Evolutionary conservation across 2,329 filamentous ascomycete species (phyloP), one percentile per base, ranked within the genome.

Genomic region (Monosporascus sp.): DNA sequence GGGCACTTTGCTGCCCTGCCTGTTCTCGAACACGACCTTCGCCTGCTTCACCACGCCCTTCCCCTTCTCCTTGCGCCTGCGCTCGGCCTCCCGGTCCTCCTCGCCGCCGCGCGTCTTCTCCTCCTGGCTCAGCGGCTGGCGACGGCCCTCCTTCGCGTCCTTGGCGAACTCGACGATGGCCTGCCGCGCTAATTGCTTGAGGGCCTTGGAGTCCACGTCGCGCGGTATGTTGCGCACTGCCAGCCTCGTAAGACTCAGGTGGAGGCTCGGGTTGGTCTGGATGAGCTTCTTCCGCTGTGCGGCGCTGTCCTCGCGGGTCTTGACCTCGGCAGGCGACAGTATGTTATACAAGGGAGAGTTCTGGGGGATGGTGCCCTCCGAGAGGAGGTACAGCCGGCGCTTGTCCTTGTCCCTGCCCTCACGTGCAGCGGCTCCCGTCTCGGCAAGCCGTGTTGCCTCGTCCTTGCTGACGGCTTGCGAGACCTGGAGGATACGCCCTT

Each of bases 81-180:
- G 83, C 66, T 99, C 94, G 3, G 90, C 88, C 55, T 89, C 85
- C 62, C 82, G 85, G 77, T 92, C 92, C 48, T 88, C 86, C 35
- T 89, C 86, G 11, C 88, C 88, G 49, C 90, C 91, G 41, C 94
- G 85, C 17, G 82, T 76, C 50, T 89, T 80, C 69, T 99, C 95
- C 65, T 99, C 94, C 66, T 89, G 91, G n/a, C 89, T 94, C 3
- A 99, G 78, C 20, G 86, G 87, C 58, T 87, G 75, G 27, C 94
- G 87, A 37, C 79, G 79, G 15, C 89, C 90, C 27, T 78, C 79
- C 68, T 92, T 96, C 60, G 93, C 90, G 64, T 99, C 94, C 56
- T 80, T 88, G 41, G 94, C 92, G 65, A 99, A 99, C 1, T 90
- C 92, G 48, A 97, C 94, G 14, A 97, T 83, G n/a, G 90, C 94